A percentile compares a stretch with the other conserved stretches of the same genome.
Conservation (phyloP, 2,329 filamentous ascomycete genomes). For the Sclerotinia subarctica region DNA sequence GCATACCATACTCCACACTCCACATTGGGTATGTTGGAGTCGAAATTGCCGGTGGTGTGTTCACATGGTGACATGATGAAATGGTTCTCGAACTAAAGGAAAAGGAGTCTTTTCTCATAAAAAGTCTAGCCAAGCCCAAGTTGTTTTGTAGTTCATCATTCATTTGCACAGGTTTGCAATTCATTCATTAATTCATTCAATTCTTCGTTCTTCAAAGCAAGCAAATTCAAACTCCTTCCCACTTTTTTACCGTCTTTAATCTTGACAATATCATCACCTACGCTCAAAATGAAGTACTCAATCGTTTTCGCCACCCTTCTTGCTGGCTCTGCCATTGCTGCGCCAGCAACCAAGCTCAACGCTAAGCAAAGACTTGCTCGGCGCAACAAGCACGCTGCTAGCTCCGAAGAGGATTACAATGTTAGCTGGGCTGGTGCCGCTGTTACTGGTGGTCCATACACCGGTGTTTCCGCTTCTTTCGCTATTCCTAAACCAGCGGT, state of each 20-base stretch:
- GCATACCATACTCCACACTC: neutral
- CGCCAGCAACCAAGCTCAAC: constrained; percentile 11
- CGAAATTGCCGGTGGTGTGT: neutral
- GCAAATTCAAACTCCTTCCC: neutral
- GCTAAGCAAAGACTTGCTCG: constrained; percentile 8
- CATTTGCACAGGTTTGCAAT: neutral
- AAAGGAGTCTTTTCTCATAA: neutral
- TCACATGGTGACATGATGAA: neutral
- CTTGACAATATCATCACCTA: neutral
- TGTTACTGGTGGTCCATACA: constrained; percentile 39
- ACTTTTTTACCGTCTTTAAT: neutral
- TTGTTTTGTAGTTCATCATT: neutral
- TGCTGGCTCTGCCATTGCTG: neutral
- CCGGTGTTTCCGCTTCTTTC: constrained; percentile 40
- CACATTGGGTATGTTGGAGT: neutral
- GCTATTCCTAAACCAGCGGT: constrained; percentile 35
- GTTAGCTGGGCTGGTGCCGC: constrained; percentile 44
- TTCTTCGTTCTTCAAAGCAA: neutral
- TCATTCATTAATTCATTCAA: neutral
- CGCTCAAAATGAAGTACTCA: constrained; percentile 10
- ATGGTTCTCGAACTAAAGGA: no score
- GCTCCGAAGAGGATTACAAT: constrained; percentile 7
- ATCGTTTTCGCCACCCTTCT: neutral
- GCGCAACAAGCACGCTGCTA: neutral
- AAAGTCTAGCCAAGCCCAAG: neutral